A percentile compares a stretch with the other conserved stretches of the same genome.
Conservation (phyloP, 441 rosid genomes). For the Bocquillonia castaneifolia region DNA sequence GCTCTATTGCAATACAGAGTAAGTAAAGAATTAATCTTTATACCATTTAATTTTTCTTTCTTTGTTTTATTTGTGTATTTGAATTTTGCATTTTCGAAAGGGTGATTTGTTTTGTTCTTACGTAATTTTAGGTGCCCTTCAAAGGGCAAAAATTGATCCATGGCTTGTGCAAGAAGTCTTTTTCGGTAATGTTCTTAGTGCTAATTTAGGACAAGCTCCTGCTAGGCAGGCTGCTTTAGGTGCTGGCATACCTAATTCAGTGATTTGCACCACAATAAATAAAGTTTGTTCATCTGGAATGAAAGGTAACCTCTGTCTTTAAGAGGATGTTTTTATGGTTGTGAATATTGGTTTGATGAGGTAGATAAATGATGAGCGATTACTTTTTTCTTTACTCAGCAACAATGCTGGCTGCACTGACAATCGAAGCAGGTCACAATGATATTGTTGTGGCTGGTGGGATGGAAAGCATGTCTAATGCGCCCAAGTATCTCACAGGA, state of each 20-base stretch:
- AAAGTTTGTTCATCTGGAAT: conserved; percentile 91
- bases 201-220: conserved; percentile 97
- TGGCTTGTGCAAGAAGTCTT: conserved; percentile 85
- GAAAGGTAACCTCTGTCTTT: conserved; percentile 52
- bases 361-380: conserved; percentile 1
- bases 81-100: not conserved
- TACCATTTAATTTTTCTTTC: conserved; percentile 9
- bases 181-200: conserved; percentile 91
- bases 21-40: not conserved
- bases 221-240: conserved; percentile 97
- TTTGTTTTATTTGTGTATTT: conserved; percentile 1
- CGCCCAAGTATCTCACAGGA: conserved; percentile 74
- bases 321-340: not conserved
- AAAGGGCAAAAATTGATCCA: conserved; percentile 73
- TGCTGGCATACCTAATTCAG: conserved; percentile 85
- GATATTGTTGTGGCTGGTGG: conserved; percentile 90
- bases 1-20: conserved; percentile 71
- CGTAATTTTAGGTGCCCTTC: conserved; percentile 54
- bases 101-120: conserved; percentile 2
- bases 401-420: conserved; percentile 81
- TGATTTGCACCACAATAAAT: conserved; percentile 79
- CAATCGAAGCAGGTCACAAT: conserved; percentile 63
- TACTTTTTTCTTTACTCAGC: conserved; percentile 36
- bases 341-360: not conserved
- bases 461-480: conserved; percentile 97